Base-by-base conservation (phyloP, 2,329 filamentous ascomycete genomes). In the Claviceps sp. region DNA sequence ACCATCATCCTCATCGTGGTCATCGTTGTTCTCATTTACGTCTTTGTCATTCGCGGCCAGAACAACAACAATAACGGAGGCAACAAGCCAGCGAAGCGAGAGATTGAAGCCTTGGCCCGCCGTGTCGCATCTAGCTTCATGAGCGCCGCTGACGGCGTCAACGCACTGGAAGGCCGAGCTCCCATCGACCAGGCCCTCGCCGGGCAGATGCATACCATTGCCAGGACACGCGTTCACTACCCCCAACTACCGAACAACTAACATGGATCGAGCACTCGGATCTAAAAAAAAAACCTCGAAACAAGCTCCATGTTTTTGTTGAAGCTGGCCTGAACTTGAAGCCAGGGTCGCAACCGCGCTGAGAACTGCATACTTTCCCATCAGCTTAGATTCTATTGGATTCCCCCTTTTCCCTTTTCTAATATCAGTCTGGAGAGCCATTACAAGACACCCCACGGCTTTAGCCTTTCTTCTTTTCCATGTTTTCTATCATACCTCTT, bases 1-100 rank as follows among this genome's bases (percentile, higher is more conserved):
- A 65, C 67, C 48, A 77, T 81, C 49, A 67, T 81, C 45, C 59
- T 74, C 50, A 66, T 81, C 47, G 69, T 81, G 45, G 73, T 73
- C 43, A 70, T 77, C 50, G 64, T 73, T 47, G 72, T 81, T 8
- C 70, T 75, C 51, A 67, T 75, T 50, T 77, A 75, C 58, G 60
- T 77, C 55, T 65, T 70, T 30, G 64, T 75, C 55, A 64, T 70
- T 54, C 69, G 64, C 56, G 58, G 53, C 43, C 54, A 57, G 34
- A 56, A 55, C 56, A 58, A 54, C 50, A 55, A 60, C 52, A 56
- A 57, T 47, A 61, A 57, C 37, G 64, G 55, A 52, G 60, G 60
- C 56, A 57, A 54, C 48, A 62, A 58, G 50, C 67, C 30, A 8
- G 48, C 30, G 5, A 50, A 64, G 58, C 64, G 64, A 61, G 62